Percentiles rank a stretch among this genome's conserved stretches.
These are phyloP conservation scores for Kuraishia cidri DNA, from an alignment of 805 yeast species.

Conservation along the genomic window DNA sequence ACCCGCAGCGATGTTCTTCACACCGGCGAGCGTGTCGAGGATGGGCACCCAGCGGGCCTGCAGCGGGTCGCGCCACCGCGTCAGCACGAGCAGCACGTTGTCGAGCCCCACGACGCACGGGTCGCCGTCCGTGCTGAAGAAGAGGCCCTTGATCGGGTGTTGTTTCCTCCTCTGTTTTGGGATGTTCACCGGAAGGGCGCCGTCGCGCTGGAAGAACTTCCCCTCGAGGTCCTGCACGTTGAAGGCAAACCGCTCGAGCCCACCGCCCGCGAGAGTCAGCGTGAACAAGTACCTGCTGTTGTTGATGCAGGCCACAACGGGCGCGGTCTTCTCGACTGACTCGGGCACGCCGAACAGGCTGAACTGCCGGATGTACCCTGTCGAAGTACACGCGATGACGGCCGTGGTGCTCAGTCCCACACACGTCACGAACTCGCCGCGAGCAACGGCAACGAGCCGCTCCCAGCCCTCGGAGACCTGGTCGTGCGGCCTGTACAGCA, in stretches of 20 bases:
- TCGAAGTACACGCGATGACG: slow-evolving; percentile 62
- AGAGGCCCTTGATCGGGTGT: slow-evolving; percentile 50
- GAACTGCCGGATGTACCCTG: slow-evolving; percentile 67
- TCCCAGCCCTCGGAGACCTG: slow-evolving; percentile 66
- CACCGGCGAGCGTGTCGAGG: slow-evolving; percentile 48
- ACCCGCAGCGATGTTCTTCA: slow-evolving; percentile 43
- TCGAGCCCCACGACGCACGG: slow-evolving; percentile 83
- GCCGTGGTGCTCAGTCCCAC: slow-evolving; percentile 56
- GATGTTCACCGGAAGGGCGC: slow-evolving; percentile 30
- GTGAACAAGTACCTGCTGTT: slow-evolving; percentile 46
- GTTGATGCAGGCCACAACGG: slow-evolving; percentile 67
- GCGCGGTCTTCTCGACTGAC: slow-evolving; percentile 58
- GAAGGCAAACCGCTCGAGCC: slow-evolving; percentile 22
- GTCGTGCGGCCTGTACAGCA: slow-evolving; percentile 62
- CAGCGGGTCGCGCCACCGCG: slow-evolving; percentile 67
- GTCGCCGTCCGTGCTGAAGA: slow-evolving; percentile 83
- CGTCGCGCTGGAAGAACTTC: slow-evolving; percentile 30
- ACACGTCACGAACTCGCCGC: slow-evolving; percentile 52
- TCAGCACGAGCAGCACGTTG: slow-evolving; percentile 59
- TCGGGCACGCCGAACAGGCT: slow-evolving; percentile 68
- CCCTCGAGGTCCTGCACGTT: slow-evolving; percentile 26
- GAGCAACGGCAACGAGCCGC: slow-evolving; percentile 38
- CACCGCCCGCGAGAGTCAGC: slow-evolving; percentile 26
- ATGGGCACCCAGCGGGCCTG: slow-evolving; percentile 88
- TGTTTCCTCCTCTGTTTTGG: slow-evolving; percentile 5